Base-by-base conservation (phyloP, 495 filamentous ascomycete species). In the Penicillium coprophilum region DNA sequence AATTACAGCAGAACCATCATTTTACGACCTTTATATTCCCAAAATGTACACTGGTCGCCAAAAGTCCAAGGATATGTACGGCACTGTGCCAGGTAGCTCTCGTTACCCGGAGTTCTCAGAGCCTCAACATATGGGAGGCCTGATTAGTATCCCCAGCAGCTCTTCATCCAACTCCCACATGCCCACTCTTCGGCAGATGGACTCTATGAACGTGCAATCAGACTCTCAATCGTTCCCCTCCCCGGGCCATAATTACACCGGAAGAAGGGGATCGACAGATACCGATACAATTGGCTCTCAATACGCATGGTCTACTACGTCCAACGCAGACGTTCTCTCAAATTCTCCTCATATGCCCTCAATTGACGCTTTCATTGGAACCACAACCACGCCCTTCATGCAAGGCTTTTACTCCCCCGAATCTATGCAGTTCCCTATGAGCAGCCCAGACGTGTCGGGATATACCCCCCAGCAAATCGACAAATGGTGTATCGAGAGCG, bases 401-500 rank as follows among this genome's bases (percentile, higher is more conserved):
- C 53, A 59, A 38, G 19, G 58, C 4, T 69, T 60, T 39, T 63
- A 61, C 24, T 28, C 27, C 12, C 57, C 48, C 11, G 50, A 50
- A 9, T 27, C 56, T n/a, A 28, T 50, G 0, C 56, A 55, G 24
- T 3, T 44, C 8, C 6, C 44, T 0, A 44, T 55, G 10, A 31
- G 23, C 17, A 12, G 21, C 1, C 47, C 51, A 6, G 23, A 4
- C 7, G 15, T 49, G n/a, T 60, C 54, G 11, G 58, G 61, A 6
- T 67, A 64, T 15, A 62, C 50, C 6, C 34, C 60, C 1, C 60
- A 66, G 34, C 55, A 68, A 23, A 64, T 69, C 34, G 47, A 62
- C 19, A 58, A 62, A 51, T 64, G 60, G 59, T 66, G 61, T 45
- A 58, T 67, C 21, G 61, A 69, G 19, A 63, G 58, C 46, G 55